Evolutionary conservation across 495 filamentous ascomycete species (phyloP).

Genomic region (Pseudevernia furfuracea): DNA sequence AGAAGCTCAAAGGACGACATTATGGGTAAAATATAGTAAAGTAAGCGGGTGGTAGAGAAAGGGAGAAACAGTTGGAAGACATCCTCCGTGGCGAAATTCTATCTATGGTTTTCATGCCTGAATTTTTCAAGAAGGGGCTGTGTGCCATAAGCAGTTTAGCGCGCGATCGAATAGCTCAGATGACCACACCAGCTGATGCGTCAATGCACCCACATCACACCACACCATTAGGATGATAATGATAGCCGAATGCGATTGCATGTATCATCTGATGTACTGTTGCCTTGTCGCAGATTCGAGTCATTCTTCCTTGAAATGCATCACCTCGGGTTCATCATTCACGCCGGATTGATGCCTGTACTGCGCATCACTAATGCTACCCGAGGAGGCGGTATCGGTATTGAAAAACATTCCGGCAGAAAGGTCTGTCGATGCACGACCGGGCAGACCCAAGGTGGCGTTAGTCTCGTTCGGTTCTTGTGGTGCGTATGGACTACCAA

Average conservation of each 20-base stretch:
- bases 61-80: neutral
- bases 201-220: neutral
- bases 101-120: too few relatives aligned
- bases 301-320: constrained; percentile 3
- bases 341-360: neutral
- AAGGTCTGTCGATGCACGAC: neutral
- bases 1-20: too few relatives aligned
- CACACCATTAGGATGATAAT: neutral
- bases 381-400: neutral
- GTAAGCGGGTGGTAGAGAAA: neutral
- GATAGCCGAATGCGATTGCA: neutral
- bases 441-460: neutral
- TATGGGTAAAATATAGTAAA: too few relatives aligned
- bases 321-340: neutral
- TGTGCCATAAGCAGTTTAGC: neutral
- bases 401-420: neutral
- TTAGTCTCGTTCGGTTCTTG: neutral
- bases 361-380: neutral
- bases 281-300: neutral
- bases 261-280: neutral
- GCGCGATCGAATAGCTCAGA: neutral
- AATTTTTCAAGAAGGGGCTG: too few relatives aligned
- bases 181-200: neutral
- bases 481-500: constrained; percentile 7
- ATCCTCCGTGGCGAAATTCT: too few relatives aligned